Percentiles rank a stretch among this genome's conserved stretches.
These are phyloP conservation scores for Schizothecium vesticola DNA, from an alignment of 495 filamentous ascomycete genomes.

Conservation along the genomic window DNA sequence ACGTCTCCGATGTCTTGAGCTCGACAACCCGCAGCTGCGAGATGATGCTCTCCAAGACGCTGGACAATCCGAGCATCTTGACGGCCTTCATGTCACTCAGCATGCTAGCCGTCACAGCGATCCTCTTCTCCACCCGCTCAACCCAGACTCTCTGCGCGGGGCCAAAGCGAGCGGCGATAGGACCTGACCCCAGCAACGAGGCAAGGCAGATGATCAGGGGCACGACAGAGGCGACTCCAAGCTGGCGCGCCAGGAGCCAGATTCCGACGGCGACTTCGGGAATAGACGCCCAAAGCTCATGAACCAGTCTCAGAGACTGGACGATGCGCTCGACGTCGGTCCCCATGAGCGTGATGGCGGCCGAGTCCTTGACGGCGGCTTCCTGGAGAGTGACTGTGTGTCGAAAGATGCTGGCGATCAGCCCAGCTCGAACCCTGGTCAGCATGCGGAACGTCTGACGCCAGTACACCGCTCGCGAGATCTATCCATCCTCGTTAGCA, in stretches of 20 bases:
- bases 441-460: slow-evolving; percentile 38
- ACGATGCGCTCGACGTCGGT: slow-evolving; percentile 32
- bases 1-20: slow-evolving; percentile 49
- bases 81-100: slow-evolving; percentile 39
- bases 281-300: slow-evolving; percentile 41
- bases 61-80: slow-evolving; percentile 38
- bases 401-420: slow-evolving; percentile 51
- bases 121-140: slow-evolving; percentile 30
- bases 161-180: slow-evolving; percentile 32
- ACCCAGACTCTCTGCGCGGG: slow-evolving; percentile 34
- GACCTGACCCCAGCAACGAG: slow-evolving; percentile 7
- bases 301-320: slow-evolving; percentile 9
- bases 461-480: slow-evolving; percentile 35
- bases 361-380: slow-evolving; percentile 42
- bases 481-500: slow-evolving; percentile 1
- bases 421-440: slow-evolving; percentile 50
- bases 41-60: slow-evolving; percentile 28
- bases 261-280: slow-evolving; percentile 50
- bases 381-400: slow-evolving; percentile 42
- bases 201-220: slow-evolving; percentile 45
- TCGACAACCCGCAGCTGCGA: slow-evolving; percentile 48
- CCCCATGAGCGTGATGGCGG: slow-evolving; percentile 57
- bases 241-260: slow-evolving; percentile 48
- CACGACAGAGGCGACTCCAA: slow-evolving; percentile 41
- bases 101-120: slow-evolving; percentile 32